Evolutionary conservation across 805 yeast genomes (phyloP).

Genomic region (Nakazawaea wyomingensis): DNA sequence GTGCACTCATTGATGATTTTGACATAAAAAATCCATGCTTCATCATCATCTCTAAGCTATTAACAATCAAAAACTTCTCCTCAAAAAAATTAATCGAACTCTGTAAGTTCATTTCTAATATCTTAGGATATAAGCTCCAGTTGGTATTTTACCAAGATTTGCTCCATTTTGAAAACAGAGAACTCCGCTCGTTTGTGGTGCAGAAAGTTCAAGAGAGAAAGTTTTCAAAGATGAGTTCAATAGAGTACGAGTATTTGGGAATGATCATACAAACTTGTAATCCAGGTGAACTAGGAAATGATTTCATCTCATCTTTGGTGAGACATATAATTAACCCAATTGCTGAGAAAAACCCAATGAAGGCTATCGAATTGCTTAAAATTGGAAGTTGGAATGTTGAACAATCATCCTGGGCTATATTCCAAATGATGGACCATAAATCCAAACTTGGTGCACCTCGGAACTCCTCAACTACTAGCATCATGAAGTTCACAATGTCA

Average conservation of each 20-base stretch:
- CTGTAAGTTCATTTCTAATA: slow-evolving; percentile 11
- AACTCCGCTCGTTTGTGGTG: slow-evolving; percentile 3
- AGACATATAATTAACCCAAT: slow-evolving; percentile 6
- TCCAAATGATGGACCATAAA: background rate
- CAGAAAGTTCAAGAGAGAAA: slow-evolving; percentile 6
- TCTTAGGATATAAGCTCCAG: slow-evolving; percentile 10
- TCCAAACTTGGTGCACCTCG: slow-evolving; percentile 2
- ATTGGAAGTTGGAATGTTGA: slow-evolving; percentile 5
- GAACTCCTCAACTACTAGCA: background rate
- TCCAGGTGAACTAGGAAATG: background rate
- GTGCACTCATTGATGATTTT: slow-evolving; percentile 12
- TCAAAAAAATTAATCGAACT: slow-evolving; percentile 2
- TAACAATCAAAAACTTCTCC: background rate
- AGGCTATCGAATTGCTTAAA: slow-evolving; percentile 4
- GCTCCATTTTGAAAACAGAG: background rate
- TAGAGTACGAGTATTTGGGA: slow-evolving; percentile 8
- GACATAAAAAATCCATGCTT: slow-evolving; percentile 3
- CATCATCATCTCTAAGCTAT: slow-evolving; percentile 1
- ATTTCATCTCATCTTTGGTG: slow-evolving; percentile 2
- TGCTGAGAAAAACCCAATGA: slow-evolving; percentile 7
- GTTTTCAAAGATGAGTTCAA: background rate
- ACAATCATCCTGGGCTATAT: background rate
- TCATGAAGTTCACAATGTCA: background rate
- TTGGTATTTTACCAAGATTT: slow-evolving; percentile 10
- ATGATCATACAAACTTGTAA: background rate